Percentiles rank a stretch among this genome's conserved stretches.
Conservation (phyloP, 208 protist genomes). For the Crithidia bombi region DNA sequence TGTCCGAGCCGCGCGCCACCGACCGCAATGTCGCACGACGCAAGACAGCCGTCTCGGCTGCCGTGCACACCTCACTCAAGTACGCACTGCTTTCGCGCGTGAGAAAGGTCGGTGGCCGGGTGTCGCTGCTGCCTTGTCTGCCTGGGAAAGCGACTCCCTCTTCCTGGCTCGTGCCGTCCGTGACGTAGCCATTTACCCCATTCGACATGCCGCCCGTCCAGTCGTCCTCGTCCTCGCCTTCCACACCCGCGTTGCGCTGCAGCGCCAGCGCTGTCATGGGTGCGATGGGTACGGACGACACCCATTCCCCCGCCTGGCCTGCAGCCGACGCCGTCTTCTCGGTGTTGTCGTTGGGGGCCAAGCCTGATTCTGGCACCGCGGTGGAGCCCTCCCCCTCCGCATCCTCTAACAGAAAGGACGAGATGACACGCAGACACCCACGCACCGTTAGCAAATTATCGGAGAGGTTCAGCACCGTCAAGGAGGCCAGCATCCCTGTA, state of each 20-base stretch:
- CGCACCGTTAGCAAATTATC: slow-evolving; percentile 62
- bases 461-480: slow-evolving; percentile 65
- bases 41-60: slow-evolving; percentile 25
- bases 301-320: too few species aligned
- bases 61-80: slow-evolving; percentile 30
- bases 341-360: too few species aligned
- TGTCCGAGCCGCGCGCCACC: not conserved
- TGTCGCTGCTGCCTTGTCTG: slow-evolving; percentile 22
- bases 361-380: not conserved
- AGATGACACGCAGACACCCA: slow-evolving; percentile 58
- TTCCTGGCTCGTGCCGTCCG: not conserved
- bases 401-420: slow-evolving; percentile 52
- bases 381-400: not conserved
- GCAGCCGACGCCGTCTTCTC: too few species aligned
- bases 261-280: slow-evolving; percentile 37
- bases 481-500: slow-evolving; percentile 50
- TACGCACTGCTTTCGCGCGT: slow-evolving; percentile 16
- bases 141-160: not conserved
- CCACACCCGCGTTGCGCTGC: slow-evolving; percentile 54
- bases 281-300: slow-evolving; percentile 14
- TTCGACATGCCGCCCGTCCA: not conserved
- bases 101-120: slow-evolving; percentile 18
- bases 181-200: not conserved
- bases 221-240: slow-evolving; percentile 15
- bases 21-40: slow-evolving; percentile 26